Evolutionary conservation across 1,284 basidiomycete species (phyloP).

Genomic region (Phylloporus gajari): DNA sequence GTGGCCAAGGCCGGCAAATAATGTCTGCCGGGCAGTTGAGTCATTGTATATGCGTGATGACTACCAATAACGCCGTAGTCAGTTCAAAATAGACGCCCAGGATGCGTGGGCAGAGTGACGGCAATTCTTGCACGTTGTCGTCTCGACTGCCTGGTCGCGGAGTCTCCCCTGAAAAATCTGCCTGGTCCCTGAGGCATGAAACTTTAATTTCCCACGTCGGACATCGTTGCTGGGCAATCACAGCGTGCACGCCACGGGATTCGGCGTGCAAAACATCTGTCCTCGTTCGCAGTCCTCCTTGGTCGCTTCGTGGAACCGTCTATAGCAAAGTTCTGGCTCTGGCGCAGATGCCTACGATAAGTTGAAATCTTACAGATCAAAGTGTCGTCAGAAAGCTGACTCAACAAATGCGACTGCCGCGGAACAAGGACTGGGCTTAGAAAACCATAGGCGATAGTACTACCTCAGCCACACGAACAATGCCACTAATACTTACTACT

Average conservation of each 20-base stretch:
- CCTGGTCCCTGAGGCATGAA: conserved; percentile 14
- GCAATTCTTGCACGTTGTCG: conserved; percentile 51
- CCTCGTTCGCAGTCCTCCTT: conserved; percentile 55
- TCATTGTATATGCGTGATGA: neutral
- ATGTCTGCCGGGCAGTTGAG: neutral
- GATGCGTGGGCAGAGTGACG: no score
- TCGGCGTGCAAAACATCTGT: conserved; percentile 42
- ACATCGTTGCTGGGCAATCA: conserved; percentile 60
- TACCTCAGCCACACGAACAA: no score
- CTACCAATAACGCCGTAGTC: no score
- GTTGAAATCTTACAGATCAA: no score
- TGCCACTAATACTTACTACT: no score
- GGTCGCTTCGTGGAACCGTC: no score
- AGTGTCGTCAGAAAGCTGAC: no score
- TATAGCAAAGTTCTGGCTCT: neutral
- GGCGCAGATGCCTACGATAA: neutral
- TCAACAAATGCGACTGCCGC: no score
- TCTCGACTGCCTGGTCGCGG: conserved; percentile 46
- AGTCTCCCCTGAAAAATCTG: conserved; percentile 39
- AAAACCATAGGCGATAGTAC: no score
- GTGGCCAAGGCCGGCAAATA: conserved; percentile 54
- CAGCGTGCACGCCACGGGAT: conserved; percentile 53
- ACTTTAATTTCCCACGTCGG: conserved; percentile 62
- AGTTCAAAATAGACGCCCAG: conserved; percentile 80
- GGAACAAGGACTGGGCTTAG: no score